Conservation (phyloP, 163 green algal genomes). For the Scenedesmus sp. region DNA sequence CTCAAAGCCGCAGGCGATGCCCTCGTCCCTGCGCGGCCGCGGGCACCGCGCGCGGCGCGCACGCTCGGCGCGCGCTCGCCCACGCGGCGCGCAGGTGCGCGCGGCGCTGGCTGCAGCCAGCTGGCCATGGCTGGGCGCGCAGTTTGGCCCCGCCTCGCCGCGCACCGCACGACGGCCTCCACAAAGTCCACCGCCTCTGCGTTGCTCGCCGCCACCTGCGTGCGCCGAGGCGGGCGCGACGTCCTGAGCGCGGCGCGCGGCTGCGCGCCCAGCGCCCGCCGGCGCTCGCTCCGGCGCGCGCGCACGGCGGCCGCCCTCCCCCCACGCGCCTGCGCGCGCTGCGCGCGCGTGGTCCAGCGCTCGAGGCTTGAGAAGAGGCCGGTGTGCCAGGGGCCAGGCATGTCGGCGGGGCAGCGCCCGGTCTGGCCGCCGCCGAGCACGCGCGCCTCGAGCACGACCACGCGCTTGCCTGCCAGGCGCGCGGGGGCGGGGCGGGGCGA, state of each 20-base stretch:
- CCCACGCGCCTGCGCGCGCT: slow-evolving; percentile 22
- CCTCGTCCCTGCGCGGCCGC: too few relatives aligned
- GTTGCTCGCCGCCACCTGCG: slow-evolving; percentile 47
- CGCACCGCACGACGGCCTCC: slow-evolving; percentile 39
- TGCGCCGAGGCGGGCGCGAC: neutral
- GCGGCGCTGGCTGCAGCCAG: too few relatives aligned
- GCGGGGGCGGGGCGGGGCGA: too few relatives aligned
- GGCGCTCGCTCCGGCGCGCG: too few relatives aligned
- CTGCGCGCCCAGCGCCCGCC: neutral
- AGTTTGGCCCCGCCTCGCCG: too few relatives aligned
- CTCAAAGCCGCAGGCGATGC: slow-evolving; percentile 56
- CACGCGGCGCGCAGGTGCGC: too few relatives aligned
- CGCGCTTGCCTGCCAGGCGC: slow-evolving; percentile 51
- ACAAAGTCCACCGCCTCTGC: slow-evolving; percentile 53
- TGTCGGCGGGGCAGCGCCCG: slow-evolving; percentile 29
- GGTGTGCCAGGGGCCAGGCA: slow-evolving; percentile 29
- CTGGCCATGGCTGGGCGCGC: too few relatives aligned
- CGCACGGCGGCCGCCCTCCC: too few relatives aligned
- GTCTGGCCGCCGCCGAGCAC: slow-evolving; percentile 53
- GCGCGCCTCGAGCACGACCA: slow-evolving; percentile 54
- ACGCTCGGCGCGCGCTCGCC: too few relatives aligned
- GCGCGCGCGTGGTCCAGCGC: slow-evolving; percentile 26
- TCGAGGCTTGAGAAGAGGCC: slow-evolving; percentile 34
- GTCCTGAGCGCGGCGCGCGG: neutral
- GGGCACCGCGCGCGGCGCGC: too few relatives aligned